Evolutionary conservation across 495 filamentous ascomycete genomes (phyloP).

Genomic region (Neurospora africana): DNA sequence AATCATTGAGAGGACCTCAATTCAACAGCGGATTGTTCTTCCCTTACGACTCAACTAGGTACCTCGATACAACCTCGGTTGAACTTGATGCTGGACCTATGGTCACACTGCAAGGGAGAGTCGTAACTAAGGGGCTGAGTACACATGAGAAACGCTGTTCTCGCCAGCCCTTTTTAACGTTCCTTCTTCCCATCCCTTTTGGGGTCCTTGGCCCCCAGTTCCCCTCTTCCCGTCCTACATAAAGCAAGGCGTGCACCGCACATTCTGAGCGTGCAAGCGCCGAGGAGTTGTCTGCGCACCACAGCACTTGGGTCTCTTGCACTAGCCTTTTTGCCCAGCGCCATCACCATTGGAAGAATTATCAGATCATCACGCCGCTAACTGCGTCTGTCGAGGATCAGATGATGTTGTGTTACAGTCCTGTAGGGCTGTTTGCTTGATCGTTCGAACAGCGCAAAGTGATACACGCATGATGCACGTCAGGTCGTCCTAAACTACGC

Average conservation of each 20-base stretch:
- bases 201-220: neutral
- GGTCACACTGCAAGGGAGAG: neutral
- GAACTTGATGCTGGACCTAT: neutral
- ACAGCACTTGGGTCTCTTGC: neutral
- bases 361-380: neutral
- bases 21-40: neutral
- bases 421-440: neutral
- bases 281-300: neutral
- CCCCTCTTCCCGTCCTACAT: neutral
- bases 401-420: neutral
- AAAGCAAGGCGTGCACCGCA: neutral
- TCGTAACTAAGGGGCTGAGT: neutral
- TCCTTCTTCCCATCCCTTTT: neutral
- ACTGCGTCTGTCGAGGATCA: neutral
- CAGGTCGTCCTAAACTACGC: neutral
- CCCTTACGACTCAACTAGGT: neutral
- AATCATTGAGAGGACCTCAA: neutral
- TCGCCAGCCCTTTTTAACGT: neutral
- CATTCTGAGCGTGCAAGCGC: neutral
- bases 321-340: neutral
- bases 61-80: neutral
- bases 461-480: neutral
- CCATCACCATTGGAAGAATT: neutral
- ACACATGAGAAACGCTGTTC: neutral
- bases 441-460: neutral